phyloP scores from a whole-genome alignment of 345 rosid species.

The Brassica cretica region DNA sequence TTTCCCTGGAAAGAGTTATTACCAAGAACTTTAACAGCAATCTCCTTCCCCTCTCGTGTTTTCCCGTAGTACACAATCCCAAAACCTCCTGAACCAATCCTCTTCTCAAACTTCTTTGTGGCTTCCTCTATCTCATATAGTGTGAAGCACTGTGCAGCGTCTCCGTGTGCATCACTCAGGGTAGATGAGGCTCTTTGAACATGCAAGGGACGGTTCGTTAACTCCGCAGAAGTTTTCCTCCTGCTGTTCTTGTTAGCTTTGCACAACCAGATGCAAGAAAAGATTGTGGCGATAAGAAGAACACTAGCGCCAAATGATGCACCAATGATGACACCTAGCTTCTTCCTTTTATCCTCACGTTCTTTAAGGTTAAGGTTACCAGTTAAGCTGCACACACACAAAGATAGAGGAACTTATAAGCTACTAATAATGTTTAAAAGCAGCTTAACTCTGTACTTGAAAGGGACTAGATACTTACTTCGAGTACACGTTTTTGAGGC shows the following conservation, averaged over 20 bases:
- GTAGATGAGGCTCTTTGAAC: constrained; percentile 58
- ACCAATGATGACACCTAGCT: constrained; percentile 56
- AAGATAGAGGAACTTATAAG: background rate
- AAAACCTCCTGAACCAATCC: constrained; percentile 97
- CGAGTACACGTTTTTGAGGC: constrained; percentile 49
- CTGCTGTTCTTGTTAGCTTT: constrained; percentile 52
- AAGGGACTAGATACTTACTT: constrained; percentile 55
- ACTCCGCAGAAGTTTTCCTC: constrained; percentile 39
- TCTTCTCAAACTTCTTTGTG: constrained; percentile 72
- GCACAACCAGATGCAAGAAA: constrained; percentile 55
- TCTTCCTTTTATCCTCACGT: constrained; percentile 48
- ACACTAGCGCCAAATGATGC: constrained; percentile 72
- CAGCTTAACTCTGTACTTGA: background rate
- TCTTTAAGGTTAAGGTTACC: constrained; percentile 66
- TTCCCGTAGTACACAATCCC: constrained; percentile 90
- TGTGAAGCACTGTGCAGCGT: constrained; percentile 84
- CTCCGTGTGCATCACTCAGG: constrained; percentile 64
- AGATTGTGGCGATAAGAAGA: constrained; percentile 61
- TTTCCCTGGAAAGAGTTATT: constrained; percentile 90
- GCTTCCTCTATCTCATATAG: constrained; percentile 75
- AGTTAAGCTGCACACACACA: constrained; percentile 53
- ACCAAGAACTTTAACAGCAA: constrained; percentile 82
- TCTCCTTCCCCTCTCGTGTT: constrained; percentile 86
- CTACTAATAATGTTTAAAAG: background rate
- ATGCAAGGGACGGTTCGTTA: constrained; percentile 45